Base-by-base conservation (phyloP, 2,329 filamentous ascomycete species). In the Alternaria gaisen region DNA sequence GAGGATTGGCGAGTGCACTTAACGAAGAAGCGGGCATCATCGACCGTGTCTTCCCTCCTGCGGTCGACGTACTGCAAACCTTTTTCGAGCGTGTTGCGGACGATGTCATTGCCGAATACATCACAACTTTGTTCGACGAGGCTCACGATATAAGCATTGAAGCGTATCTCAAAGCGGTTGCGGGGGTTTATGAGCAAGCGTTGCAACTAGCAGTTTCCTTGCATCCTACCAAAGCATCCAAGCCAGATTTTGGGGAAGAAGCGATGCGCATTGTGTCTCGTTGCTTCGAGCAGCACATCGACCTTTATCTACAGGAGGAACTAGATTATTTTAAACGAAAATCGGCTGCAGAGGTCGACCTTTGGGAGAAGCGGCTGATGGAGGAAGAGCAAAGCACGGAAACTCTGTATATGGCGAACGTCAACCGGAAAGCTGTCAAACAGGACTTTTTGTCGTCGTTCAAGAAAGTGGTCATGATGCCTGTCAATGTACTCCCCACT, bases 391-490 rank as follows among this genome's bases (percentile, higher is more conserved):
- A 92, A 16, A 91, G 90, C 2, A 90, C 92, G 0, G 95, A 99
- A 80, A 95, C 92, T 0, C 97, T 96, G 75, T 95, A 93, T 81
- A 97, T 98, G 94, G 91, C 91, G 24, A 97, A 93, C 76, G 88
- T 98, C 73, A 97, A 94, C 75, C 87, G 95, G 26, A 93, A 97
- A 76, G 95, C 93, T 1, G 95, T 96, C 65, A 99, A 99, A 81
- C 92, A 93, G 68, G 95, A 99, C 76, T 99, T 99, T 72, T 77
- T 99, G 63, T 95, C 90, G 46, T 97, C 94, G 0, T 99, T 99
- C 84, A 97, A 93, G 75, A 98, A 98, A 79, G 95, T 99, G 9
- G 92, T 99, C 66, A 97, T 99, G 94, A 96, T 97, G 89, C 95
- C 95, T 2, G 94, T 99, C 50, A 97, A 92, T 53, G 94, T 93